These are phyloP conservation scores for Bryopsis sp. DNA, from an alignment of 139 green algal species.

Conservation along the genomic window DNA sequence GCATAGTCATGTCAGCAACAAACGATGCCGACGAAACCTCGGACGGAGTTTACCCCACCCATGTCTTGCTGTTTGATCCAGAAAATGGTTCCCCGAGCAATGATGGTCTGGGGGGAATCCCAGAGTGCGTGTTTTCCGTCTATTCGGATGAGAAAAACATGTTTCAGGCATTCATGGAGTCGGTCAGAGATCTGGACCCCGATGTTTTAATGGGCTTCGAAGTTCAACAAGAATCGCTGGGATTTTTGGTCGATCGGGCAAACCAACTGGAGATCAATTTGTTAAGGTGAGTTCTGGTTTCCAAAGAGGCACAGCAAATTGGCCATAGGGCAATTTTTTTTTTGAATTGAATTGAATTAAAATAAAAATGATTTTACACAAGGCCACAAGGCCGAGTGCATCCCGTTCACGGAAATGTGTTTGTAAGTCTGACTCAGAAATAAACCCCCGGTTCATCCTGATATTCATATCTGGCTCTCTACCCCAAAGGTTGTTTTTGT, in stretches of 20 bases:
- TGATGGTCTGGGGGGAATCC: neutral
- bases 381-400: too few relatives aligned
- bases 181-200: constrained; percentile 65
- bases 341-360: too few relatives aligned
- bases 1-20: constrained; percentile 42
- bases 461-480: too few relatives aligned
- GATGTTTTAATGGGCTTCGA: constrained; percentile 91
- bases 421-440: too few relatives aligned
- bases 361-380: too few relatives aligned
- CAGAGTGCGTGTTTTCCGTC: neutral
- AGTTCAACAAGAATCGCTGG: constrained; percentile 69
- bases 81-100: neutral
- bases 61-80: constrained; percentile 15
- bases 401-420: too few relatives aligned
- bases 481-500: too few relatives aligned
- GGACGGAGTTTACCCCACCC: neutral
- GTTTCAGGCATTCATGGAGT: constrained; percentile 50
- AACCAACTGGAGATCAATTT: constrained; percentile 28
- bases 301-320: neutral
- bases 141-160: constrained; percentile 47
- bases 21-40: constrained; percentile 41
- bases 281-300: neutral
- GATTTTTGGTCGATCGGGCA: constrained; percentile 75
- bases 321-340: too few relatives aligned
- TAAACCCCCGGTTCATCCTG: too few relatives aligned